Evolutionary conservation across 2,329 filamentous ascomycete species (phyloP), one percentile per base, ranked within the genome.

Genomic region (Diplodia sapinea): DNA sequence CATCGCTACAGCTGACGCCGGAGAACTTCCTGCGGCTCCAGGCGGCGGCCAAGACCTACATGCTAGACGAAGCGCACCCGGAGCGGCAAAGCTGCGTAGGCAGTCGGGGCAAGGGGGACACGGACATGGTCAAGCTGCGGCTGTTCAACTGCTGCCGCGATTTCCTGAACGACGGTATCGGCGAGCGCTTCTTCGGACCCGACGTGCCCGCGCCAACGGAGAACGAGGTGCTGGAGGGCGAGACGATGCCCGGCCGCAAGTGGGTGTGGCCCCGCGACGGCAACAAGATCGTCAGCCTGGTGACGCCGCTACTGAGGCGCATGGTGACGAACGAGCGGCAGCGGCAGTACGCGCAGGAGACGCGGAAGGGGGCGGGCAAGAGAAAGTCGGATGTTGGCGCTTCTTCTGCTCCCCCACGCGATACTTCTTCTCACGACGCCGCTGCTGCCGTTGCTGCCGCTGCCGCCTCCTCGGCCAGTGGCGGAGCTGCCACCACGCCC

Each of bases 311-410:
- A 55, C 77, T 88, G 68, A 76, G 85, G 67, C 79, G 85, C 29
- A 87, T 87, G 84, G 85, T 87, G 13, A 87, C 85, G 17, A 88
- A 88, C 68, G 86, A 87, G 73, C 79, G 85, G 29, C 85, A 88
- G 72, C 79, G 85, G 47, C 80, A 84, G 72, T 87, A 87, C 74
- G 85, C 85, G 1, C 82, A 86, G 36, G 84, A 86, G 73, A 85
- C 83, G 1, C 79, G 85, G 50, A 86, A 84, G 70, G 81, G 81
- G 12, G 80, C 81, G 4, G 76, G 76, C 6, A 81, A 81, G 66
- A 69, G 69, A 68, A 74, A 72, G 57, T 75, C 74, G 51, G 76
- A 76, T 9, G 66, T 65, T 43, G 36, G 36, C 11, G 11, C 36
- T 38, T 12, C 36, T 38, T 38, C 36, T 13, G 36, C 36, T 38